Percentiles rank a stretch among this genome's conserved stretches.
Evolutionary conservation across 2,329 filamentous ascomycete species (phyloP).

Genomic region (Diaporthe velutina): DNA sequence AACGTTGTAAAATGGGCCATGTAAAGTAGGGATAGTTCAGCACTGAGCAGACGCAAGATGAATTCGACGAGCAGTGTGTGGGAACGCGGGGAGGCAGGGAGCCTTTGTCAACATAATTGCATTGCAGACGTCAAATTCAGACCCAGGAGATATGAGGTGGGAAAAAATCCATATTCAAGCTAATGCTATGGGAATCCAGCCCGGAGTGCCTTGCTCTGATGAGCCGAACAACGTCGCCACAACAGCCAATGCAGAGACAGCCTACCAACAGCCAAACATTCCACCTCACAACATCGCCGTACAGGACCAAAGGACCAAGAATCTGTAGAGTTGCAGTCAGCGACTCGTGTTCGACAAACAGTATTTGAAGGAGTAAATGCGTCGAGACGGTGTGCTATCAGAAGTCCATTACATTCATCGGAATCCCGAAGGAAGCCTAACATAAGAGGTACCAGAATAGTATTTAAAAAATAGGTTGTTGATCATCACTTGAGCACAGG

Average conservation of each 20-base stretch:
- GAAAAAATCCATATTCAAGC: background rate
- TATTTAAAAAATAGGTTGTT: conserved; percentile 64
- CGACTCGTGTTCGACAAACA: background rate
- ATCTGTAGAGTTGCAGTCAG: conserved; percentile 15
- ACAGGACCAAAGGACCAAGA: background rate
- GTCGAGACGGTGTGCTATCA: conserved; percentile 61
- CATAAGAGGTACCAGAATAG: conserved; percentile 99
- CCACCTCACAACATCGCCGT: background rate
- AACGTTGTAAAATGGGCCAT: background rate
- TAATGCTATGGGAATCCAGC: background rate
- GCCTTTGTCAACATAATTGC: background rate
- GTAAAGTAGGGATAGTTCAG: conserved; percentile 1
- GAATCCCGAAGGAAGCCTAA: conserved; percentile 72
- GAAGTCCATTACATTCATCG: conserved; percentile 91
- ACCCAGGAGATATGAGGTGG: too few species aligned
- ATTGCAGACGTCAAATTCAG: background rate
- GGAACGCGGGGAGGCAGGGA: too few species aligned
- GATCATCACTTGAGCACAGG: conserved; percentile 76
- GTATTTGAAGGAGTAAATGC: conserved; percentile 14
- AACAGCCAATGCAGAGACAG: background rate
- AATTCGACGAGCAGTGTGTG: background rate
- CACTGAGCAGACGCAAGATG: conserved; percentile 4
- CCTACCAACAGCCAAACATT: background rate
- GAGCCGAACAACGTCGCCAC: background rate
- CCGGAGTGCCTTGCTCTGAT: background rate